These are phyloP conservation scores for Wakefieldia striispora DNA, from an alignment of 768 basidiomycete species.

Conservation along the genomic window DNA sequence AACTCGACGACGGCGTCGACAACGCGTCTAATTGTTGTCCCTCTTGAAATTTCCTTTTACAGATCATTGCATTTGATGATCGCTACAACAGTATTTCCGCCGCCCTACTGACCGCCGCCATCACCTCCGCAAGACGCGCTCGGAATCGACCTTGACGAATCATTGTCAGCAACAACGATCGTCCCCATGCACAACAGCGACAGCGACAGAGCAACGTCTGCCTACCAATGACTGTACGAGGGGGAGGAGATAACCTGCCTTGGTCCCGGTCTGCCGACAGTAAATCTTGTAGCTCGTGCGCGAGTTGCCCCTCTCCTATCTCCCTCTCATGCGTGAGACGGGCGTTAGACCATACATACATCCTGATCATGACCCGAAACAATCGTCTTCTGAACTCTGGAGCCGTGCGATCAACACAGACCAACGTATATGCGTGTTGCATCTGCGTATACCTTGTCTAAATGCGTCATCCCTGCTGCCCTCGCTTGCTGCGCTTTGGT, in stretches of 20 bases:
- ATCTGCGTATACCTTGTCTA: slow-evolving; percentile 19
- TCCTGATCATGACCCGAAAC: slow-evolving; percentile 9
- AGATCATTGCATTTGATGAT: slow-evolving; percentile 7
- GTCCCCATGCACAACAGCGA: not conserved
- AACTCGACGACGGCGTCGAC: slow-evolving; percentile 12
- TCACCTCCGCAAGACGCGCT: slow-evolving; percentile 23
- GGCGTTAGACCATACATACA: slow-evolving; percentile 29
- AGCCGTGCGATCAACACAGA: slow-evolving; percentile 7
- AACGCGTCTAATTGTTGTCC: slow-evolving; percentile 11
- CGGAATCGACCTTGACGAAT: slow-evolving; percentile 22
- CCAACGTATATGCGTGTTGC: slow-evolving; percentile 24
- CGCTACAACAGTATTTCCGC: slow-evolving; percentile 21
- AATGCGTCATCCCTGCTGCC: slow-evolving; percentile 16
- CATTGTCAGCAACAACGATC: slow-evolving; percentile 15
- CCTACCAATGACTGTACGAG: slow-evolving; percentile 24
- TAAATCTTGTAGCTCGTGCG: slow-evolving; percentile 16
- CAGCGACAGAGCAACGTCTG: not conserved
- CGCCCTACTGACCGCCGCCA: slow-evolving; percentile 27
- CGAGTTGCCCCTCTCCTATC: slow-evolving; percentile 10
- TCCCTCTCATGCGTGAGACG: slow-evolving; percentile 20
- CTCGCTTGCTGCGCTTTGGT: slow-evolving; percentile 15
- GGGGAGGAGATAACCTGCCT: slow-evolving; percentile 33
- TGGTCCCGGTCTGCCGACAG: slow-evolving; percentile 25
- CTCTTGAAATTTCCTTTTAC: slow-evolving; percentile 29
- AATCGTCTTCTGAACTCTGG: slow-evolving; percentile 26